phyloP scores from a whole-genome alignment of 352 stramenopile species.

The Thraustotheca clavata region DNA sequence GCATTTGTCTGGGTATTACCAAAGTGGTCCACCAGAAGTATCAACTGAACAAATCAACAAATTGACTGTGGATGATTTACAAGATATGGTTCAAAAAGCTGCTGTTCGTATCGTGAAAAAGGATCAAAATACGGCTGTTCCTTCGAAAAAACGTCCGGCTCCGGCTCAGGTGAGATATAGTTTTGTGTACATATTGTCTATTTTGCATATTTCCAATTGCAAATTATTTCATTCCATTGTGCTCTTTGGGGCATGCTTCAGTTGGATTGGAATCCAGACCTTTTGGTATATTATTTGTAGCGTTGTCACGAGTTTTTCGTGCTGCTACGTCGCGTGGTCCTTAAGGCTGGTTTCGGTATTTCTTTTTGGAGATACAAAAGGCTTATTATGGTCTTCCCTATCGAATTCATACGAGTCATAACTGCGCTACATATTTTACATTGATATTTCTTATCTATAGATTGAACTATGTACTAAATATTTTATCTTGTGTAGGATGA shows the following conservation, averaged over 20 bases:
- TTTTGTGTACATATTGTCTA: slow-evolving; percentile 4
- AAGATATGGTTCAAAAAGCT: slow-evolving; percentile 20
- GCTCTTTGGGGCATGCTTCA: slow-evolving; percentile 30
- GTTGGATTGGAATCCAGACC: slow-evolving; percentile 71
- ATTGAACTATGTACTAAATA: not conserved
- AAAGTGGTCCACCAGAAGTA: slow-evolving; percentile 43
- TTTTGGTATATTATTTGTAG: slow-evolving; percentile 80
- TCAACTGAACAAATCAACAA: slow-evolving; percentile 22
- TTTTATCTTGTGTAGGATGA: not conserved
- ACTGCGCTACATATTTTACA: slow-evolving; percentile 75
- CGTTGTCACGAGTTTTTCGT: slow-evolving; percentile 70
- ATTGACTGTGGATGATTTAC: not conserved
- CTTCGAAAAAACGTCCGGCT: slow-evolving; percentile 54
- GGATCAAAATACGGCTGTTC: not conserved
- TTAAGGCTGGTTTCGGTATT: slow-evolving; percentile 86
- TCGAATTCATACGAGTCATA: slow-evolving; percentile 92
- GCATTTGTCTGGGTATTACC: slow-evolving; percentile 77
- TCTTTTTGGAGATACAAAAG: slow-evolving; percentile 41
- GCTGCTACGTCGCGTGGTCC: slow-evolving; percentile 72
- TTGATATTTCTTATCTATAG: slow-evolving; percentile 24
- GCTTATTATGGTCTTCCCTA: slow-evolving; percentile 54
- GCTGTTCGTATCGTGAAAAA: slow-evolving; percentile 1
- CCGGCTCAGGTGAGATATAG: slow-evolving; percentile 39
- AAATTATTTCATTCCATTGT: slow-evolving; percentile 24
- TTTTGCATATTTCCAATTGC: slow-evolving; percentile 25